Conservation (phyloP, 495 filamentous ascomycete species). For the Xylaria curta region DNA sequence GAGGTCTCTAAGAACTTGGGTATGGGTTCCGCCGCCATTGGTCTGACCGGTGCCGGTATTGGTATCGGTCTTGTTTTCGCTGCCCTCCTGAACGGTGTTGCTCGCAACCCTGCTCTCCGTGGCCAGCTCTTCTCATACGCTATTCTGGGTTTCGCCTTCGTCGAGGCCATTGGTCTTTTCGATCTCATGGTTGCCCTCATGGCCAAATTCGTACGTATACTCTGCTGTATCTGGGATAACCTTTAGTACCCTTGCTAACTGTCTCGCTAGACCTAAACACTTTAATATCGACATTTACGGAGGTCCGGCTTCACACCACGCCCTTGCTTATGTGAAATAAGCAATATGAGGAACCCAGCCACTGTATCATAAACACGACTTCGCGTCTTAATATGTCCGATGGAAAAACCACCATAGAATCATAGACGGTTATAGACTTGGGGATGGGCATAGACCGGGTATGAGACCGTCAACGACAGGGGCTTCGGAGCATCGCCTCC, state of each 20-base stretch:
- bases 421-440: constrained; percentile 42
- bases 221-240: constrained; percentile 22
- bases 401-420: constrained; percentile 42
- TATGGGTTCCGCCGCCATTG: constrained; percentile 85
- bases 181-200: constrained; percentile 92
- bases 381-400: constrained; percentile 35
- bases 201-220: constrained; percentile 70
- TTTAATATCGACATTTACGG: constrained; percentile 40
- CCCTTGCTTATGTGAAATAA: constrained; percentile 34
- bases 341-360: constrained; percentile 30
- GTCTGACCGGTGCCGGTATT: constrained; percentile 89
- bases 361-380: constrained; percentile 29
- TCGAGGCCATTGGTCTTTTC: constrained; percentile 93
- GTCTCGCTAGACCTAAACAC: constrained; percentile 38
- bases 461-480: constrained; percentile 22
- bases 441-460: constrained; percentile 29
- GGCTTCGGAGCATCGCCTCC: constrained; percentile 24
- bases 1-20: constrained; percentile 87
- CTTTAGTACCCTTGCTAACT: constrained; percentile 10
- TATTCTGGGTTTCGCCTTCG: constrained; percentile 93
- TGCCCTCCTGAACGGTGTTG: constrained; percentile 79
- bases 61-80: constrained; percentile 93
- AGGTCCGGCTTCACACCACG: constrained; percentile 37
- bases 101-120: constrained; percentile 88
- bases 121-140: constrained; percentile 92